phyloP scores from a whole-genome alignment of 202 grass and related monocot species.

The Schoenoplectus triqueter region DNA sequence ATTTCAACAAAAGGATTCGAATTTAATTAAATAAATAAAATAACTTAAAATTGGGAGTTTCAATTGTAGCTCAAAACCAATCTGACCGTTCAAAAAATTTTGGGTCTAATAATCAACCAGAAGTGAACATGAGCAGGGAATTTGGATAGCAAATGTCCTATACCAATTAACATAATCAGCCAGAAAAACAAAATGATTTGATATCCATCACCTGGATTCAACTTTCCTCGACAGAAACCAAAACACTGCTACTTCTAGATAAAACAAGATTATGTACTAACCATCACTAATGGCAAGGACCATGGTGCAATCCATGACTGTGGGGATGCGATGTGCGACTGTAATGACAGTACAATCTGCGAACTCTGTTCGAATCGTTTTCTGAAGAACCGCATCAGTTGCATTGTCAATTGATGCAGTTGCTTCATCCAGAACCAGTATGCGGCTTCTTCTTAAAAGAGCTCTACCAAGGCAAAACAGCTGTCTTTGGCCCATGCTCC shows the following conservation, averaged over 20 bases:
- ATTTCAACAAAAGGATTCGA: too few species aligned
- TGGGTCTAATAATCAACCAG: not conserved
- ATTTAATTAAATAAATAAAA: too few species aligned
- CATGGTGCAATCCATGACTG: conserved; percentile 85
- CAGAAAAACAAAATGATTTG: too few species aligned
- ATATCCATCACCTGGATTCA: too few species aligned
- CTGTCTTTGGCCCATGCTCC: conserved; percentile 99
- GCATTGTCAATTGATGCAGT: conserved; percentile 91
- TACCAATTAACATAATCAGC: too few species aligned
- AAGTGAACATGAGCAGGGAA: not conserved
- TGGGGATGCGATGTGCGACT: conserved; percentile 87
- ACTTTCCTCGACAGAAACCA: not conserved
- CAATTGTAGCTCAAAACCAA: not conserved
- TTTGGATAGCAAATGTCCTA: too few species aligned
- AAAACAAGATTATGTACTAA: conserved; percentile 28
- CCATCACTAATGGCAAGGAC: conserved; percentile 85
- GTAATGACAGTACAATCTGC: conserved; percentile 83
- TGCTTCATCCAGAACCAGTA: conserved; percentile 93
- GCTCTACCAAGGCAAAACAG: conserved; percentile 84
- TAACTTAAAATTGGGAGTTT: too few species aligned
- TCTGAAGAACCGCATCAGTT: conserved; percentile 89
- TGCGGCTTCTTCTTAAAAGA: conserved; percentile 65
- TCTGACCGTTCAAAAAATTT: not conserved
- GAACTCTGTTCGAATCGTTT: conserved; percentile 84
- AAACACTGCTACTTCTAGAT: not conserved